Conservation (phyloP, 2,329 filamentous ascomycete species). For the Penicillium glabrum region DNA sequence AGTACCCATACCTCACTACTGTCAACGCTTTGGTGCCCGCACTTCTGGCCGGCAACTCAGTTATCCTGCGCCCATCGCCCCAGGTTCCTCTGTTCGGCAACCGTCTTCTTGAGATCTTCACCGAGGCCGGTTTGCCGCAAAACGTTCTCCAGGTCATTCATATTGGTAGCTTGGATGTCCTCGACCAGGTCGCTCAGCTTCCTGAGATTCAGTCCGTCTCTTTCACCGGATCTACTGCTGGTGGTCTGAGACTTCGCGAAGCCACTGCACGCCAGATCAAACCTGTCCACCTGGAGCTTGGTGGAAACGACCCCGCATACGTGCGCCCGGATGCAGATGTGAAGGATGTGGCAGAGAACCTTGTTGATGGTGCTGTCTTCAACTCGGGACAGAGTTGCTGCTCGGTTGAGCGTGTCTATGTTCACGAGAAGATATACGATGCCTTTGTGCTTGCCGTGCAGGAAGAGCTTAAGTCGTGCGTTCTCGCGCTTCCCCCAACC, state of each 20-base stretch:
- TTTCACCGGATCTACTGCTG: conserved; percentile 87
- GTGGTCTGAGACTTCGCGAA: conserved; percentile 77
- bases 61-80: conserved; percentile 88
- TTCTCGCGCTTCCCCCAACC: neutral
- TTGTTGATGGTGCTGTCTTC: conserved; percentile 87
- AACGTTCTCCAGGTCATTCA: conserved; percentile 88
- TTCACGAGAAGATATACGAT: conserved; percentile 79
- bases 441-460: conserved; percentile 76
- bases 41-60: conserved; percentile 83
- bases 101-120: conserved; percentile 72
- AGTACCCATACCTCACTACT: conserved; percentile 91
- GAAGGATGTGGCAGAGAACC: conserved; percentile 79
- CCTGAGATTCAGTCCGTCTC: conserved; percentile 69
- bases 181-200: conserved; percentile 2
- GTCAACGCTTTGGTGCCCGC: conserved; percentile 87
- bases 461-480: conserved; percentile 61
- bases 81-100: conserved; percentile 88
- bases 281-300: conserved; percentile 81
- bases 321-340: conserved; percentile 68
- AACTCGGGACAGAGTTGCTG: conserved; percentile 96
- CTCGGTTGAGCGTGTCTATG: conserved; percentile 83
- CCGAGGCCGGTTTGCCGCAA: conserved; percentile 72
- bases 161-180: conserved; percentile 61
- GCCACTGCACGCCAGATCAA: conserved; percentile 79
- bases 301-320: conserved; percentile 90